Conservation (phyloP, 192 early-diverging fungal genomes). For the Coemansia sp. region DNA sequence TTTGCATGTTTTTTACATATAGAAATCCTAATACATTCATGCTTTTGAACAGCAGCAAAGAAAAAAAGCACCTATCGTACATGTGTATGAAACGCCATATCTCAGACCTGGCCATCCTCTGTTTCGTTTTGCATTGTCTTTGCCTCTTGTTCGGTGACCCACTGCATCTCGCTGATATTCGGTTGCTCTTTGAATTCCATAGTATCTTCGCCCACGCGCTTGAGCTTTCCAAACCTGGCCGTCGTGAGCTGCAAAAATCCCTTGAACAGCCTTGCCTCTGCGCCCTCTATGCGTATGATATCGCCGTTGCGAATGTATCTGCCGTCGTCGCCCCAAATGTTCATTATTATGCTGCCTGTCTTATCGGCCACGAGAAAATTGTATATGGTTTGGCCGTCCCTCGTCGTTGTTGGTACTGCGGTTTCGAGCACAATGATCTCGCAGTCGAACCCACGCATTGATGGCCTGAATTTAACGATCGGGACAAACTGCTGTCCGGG, state of each 20-base stretch:
- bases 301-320: slow-evolving; percentile 59
- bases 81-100: neutral
- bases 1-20: too few species aligned
- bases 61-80: too few species aligned
- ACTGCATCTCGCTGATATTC: slow-evolving; percentile 49
- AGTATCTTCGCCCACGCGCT: slow-evolving; percentile 60
- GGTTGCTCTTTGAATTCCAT: slow-evolving; percentile 51
- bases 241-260: slow-evolving; percentile 59
- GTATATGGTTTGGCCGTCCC: slow-evolving; percentile 57
- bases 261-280: slow-evolving; percentile 56
- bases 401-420: slow-evolving; percentile 52
- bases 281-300: slow-evolving; percentile 58
- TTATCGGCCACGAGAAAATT: slow-evolving; percentile 64
- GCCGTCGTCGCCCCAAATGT: slow-evolving; percentile 59
- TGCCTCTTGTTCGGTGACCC: slow-evolving; percentile 52
- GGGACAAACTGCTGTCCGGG: slow-evolving; percentile 45
- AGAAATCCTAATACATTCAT: neutral
- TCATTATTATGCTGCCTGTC: slow-evolving; percentile 61
- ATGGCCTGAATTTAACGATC: slow-evolving; percentile 57
- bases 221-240: slow-evolving; percentile 56
- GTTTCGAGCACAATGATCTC: slow-evolving; percentile 68
- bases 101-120: slow-evolving; percentile 3
- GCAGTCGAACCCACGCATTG: slow-evolving; percentile 61
- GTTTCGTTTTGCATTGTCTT: slow-evolving; percentile 7
- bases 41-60: neutral